Base-by-base conservation (phyloP, 192 early-diverging fungal genomes). In the Entomortierella chlamydospora region DNA sequence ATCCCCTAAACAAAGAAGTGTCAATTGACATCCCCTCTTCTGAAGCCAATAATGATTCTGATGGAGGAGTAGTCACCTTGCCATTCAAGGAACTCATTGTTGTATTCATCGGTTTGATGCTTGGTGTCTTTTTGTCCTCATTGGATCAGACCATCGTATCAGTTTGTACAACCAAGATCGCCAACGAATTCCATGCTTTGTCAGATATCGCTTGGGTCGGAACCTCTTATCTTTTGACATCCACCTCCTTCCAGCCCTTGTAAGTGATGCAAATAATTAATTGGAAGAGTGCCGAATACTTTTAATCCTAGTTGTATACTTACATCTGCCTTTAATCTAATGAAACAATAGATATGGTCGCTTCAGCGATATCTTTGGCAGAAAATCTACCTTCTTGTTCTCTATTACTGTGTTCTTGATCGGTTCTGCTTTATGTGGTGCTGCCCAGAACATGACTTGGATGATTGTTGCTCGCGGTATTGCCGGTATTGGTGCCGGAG, bases 71-170 rank as follows among this genome's bases (percentile, higher is more conserved):
- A 4, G 28, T 31, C 0, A 57, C 65, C 12, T 23, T 56, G 2
- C 68, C 68, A 26, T 70, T 70, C 31, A 51, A 41, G 50, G 31
- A 70, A 26, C 68, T 70, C 22, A 70, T 70, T 1, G 53, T 70
- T 49, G 68, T 85, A 61, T 50, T 37, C 30, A 57, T 83, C 12
- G 82, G 77, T 0, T 67, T 88, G 45, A 63, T 73, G 23, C 73
- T 90, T 50, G 83, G 83, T 12, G 81, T 87, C 57, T 83, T 90
- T 52, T 85, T 94, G 25, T 87, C 89, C 0, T 85, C 88, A 28
- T 72, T 91, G 9, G 92, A 94, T 54, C 88, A 89, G 49, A 94
- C 93, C 1, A 94, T 96, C 56, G 89, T 95, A 15, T 82, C 92
- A 0, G 91, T 90, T 0, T 87, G 88, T 0, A 83, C 90, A 30